A percentile compares a stretch with the other conserved stretches of the same genome.
Conservation (phyloP, 345 rosid genomes). For the Cardamine resedifolia region DNA sequence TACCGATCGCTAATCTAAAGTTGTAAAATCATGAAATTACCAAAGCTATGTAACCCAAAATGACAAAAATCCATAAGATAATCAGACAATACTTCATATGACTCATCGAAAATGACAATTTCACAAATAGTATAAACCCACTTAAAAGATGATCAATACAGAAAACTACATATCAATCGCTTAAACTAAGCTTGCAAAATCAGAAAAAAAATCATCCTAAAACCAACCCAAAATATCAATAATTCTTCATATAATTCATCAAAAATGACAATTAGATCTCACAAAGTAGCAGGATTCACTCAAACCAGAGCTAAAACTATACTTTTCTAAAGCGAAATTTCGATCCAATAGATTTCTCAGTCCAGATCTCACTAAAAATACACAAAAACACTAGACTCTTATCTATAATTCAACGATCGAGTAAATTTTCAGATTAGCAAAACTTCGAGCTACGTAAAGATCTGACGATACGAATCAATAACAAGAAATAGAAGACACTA, state of each 20-base stretch:
- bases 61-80: neutral
- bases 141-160: neutral
- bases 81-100: neutral
- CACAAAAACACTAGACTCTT: neutral
- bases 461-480: constrained; percentile 17
- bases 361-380: neutral
- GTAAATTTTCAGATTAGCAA: neutral
- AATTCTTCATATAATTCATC: neutral
- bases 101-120: neutral
- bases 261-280: neutral
- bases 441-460: neutral
- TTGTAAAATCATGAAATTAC: neutral
- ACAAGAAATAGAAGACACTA: neutral
- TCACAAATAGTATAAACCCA: constrained; percentile 6
- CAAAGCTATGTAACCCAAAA: neutral
- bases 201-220: neutral
- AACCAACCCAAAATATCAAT: neutral
- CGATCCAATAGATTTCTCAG: constrained; percentile 1
- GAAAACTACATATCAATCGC: neutral
- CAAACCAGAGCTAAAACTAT: neutral
- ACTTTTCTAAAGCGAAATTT: neutral
- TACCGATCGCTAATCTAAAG: neutral
- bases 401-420: neutral
- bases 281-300: neutral
- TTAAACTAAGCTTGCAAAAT: neutral